Conservation (phyloP, 2,329 filamentous ascomycete species). For the Aspergillus phoenicis region DNA sequence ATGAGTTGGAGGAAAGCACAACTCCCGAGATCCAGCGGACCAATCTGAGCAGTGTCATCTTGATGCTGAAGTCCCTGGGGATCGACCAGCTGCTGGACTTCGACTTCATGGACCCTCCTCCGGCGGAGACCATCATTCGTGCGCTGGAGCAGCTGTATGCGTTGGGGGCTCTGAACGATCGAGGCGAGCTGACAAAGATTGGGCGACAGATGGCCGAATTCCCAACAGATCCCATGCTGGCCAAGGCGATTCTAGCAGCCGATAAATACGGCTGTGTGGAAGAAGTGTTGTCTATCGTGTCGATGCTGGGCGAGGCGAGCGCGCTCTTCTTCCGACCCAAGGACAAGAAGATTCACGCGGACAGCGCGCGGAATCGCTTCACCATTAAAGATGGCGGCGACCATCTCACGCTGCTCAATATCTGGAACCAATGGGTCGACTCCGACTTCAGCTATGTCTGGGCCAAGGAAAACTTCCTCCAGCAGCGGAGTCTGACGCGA, state of each 20-base stretch:
- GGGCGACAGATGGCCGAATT: constrained; percentile 96
- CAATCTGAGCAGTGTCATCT: constrained; percentile 79
- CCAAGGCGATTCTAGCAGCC: constrained; percentile 83
- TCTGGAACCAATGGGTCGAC: constrained; percentile 96
- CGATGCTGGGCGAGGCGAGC: constrained; percentile 87
- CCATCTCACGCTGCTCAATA: constrained; percentile 82
- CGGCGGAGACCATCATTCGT: constrained; percentile 84
- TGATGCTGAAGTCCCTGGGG: constrained; percentile 84
- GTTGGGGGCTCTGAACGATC: constrained; percentile 83
- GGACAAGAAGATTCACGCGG: constrained; percentile 95
- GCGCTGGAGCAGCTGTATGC: constrained; percentile 90
- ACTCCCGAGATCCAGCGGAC: constrained; percentile 92
- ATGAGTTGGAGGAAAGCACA: constrained; percentile 89
- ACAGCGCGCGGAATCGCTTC: constrained; percentile 85
- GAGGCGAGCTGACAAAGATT: constrained; percentile 84
- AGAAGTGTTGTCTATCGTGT: constrained; percentile 89
- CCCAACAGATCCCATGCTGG: constrained; percentile 87
- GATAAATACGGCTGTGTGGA: constrained; percentile 91
- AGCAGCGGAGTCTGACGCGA: constrained; percentile 84
- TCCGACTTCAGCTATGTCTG: constrained; percentile 85
- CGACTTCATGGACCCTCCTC: constrained; percentile 93
- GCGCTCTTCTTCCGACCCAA: constrained; percentile 93
- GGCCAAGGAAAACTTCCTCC: constrained; percentile 90
- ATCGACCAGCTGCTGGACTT: constrained; percentile 93
- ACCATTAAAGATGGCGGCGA: constrained; percentile 90